Base-by-base conservation (phyloP, 108 stramenopile species). In the Hondaea fermentalgiana region DNA sequence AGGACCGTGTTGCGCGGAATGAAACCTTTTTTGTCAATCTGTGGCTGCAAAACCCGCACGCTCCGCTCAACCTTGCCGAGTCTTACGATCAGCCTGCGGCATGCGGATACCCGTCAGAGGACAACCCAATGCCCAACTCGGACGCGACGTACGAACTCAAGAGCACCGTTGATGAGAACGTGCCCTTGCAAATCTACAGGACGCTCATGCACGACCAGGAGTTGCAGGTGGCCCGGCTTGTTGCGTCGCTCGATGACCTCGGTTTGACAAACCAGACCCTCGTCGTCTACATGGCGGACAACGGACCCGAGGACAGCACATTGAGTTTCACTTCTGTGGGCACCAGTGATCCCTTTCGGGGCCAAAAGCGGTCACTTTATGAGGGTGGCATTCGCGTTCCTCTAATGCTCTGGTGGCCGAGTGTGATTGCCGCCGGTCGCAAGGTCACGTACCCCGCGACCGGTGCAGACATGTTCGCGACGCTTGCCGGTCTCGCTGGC, bases 21-120 rank as follows among this genome's bases (percentile, higher is more conserved):
- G 76, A 83, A 16, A 47, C 49, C n/a, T 83, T 83, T 83, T 83
- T 83, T 83, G 76, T 83, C 12, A 83, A 83, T 23, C 76, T 83
- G 23, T 83, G 76, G 76, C 51, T 83, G 76, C 76, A 83, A 35
- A 83, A 83, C 76, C 76, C 76, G 49, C 76, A 83, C 4, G 76
- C 76, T 6, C 76, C 76, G 45, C 76, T 83, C 76, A 83, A 83
- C 28, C 45, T 83, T 83, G 76, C 76, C n/a, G 49, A 83, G 51
- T 47, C 45, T 83, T 83, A 45, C 51, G 76, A 83, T 35, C 76
- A 83, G 51, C 51, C 49, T 3, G 76, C 76, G 17, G 76, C 45
- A 12, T 25, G n/a, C 25, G 76, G 76, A 28, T 83, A 83, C 28
- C 76, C 76, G 19, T 53, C 76, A 19, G 76, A 83, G 19, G 76